Conservation (phyloP, 805 yeast genomes). For the Suhomyces vadensis region DNA sequence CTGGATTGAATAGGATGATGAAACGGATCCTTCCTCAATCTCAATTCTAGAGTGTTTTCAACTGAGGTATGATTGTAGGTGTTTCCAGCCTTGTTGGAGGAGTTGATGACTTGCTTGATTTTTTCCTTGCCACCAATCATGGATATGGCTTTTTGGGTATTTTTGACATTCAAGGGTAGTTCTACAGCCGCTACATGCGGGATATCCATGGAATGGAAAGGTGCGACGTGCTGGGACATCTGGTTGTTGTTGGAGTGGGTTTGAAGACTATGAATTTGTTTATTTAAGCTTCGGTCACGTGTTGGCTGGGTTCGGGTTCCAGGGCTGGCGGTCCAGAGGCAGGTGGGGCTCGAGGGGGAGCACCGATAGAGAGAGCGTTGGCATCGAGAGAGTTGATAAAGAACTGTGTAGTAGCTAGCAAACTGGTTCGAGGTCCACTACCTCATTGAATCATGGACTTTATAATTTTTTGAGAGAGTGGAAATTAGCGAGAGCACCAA, state of each 20-base stretch:
- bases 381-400: too few species aligned
- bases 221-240: slow-evolving; percentile 34
- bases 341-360: too few species aligned
- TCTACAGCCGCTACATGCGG: slow-evolving; percentile 78
- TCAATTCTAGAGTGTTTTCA: slow-evolving; percentile 42
- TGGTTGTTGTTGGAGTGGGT: neutral
- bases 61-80: slow-evolving; percentile 22
- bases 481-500: too few species aligned
- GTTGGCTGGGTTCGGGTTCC: too few species aligned
- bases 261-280: neutral
- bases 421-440: too few species aligned
- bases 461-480: too few species aligned
- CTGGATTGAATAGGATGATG: slow-evolving; percentile 67
- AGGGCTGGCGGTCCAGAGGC: too few species aligned
- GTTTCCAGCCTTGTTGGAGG: slow-evolving; percentile 26
- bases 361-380: too few species aligned
- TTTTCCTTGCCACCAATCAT: slow-evolving; percentile 66
- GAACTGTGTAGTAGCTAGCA: too few species aligned
- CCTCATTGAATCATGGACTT: too few species aligned
- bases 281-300: neutral
- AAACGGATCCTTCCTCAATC: slow-evolving; percentile 42
- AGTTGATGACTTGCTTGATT: slow-evolving; percentile 43
- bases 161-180: slow-evolving; percentile 68
- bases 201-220: slow-evolving; percentile 63
- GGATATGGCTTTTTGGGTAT: slow-evolving; percentile 60